Conservation (phyloP, 176 grass and related monocot species). For the Pontederia crassipes region DNA sequence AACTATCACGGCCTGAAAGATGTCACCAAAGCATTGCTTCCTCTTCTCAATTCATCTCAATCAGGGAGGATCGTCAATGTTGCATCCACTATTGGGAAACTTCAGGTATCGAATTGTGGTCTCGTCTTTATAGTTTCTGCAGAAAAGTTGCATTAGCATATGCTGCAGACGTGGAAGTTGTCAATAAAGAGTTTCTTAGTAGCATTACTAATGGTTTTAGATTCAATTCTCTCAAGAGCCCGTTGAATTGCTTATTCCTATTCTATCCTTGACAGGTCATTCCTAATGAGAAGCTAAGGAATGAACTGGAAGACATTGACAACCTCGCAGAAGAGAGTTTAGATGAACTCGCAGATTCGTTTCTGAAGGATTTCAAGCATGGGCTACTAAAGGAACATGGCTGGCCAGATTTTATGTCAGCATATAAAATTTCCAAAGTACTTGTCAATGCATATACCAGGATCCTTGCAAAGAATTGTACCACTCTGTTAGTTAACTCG, state of each 20-base stretch:
- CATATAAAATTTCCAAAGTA: conserved; percentile 44
- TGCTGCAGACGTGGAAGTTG: background rate
- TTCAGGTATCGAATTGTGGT: conserved; percentile 10
- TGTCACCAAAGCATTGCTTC: conserved; percentile 30
- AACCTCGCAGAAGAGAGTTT: conserved; percentile 33
- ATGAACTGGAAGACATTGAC: conserved; percentile 23
- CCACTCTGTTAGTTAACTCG: conserved; percentile 35
- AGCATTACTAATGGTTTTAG: background rate
- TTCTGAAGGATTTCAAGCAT: conserved; percentile 31
- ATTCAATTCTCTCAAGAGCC: background rate
- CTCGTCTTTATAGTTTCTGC: background rate
- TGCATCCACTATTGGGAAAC: conserved; percentile 5
- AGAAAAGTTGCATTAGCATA: background rate
- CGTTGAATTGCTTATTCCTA: background rate
- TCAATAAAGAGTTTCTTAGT: background rate
- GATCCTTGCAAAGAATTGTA: conserved; percentile 28
- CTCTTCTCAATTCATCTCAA: conserved; percentile 33
- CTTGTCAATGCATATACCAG: conserved; percentile 37
- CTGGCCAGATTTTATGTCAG: conserved; percentile 22
- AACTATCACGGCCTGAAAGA: conserved; percentile 47
- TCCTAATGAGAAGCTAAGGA: conserved; percentile 25
- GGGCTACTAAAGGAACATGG: conserved; percentile 9
- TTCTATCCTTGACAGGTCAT: conserved; percentile 15
- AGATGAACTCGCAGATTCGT: conserved; percentile 18
- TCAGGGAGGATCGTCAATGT: conserved; percentile 42